Evolutionary conservation across 2,329 filamentous ascomycete species (phyloP).

Genomic region (Lizonia empirigonia): DNA sequence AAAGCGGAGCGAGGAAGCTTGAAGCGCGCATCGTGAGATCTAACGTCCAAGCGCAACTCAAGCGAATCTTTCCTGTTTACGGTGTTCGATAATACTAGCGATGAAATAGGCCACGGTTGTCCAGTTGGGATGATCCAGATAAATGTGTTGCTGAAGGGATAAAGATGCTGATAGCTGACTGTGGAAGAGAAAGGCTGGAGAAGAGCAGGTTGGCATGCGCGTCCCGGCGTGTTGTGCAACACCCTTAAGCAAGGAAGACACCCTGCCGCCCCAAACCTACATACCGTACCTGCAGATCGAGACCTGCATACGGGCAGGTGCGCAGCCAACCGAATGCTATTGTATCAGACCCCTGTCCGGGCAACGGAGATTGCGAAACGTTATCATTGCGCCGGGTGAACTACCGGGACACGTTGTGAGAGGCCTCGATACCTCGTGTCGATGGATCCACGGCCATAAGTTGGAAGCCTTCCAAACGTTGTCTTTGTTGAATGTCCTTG

Average conservation of each 20-base stretch:
- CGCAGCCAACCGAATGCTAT: conserved; percentile 12
- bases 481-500: conserved; percentile 8
- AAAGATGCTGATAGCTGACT: conserved; percentile 4
- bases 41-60: conserved; percentile 11
- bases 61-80: conserved; percentile 7
- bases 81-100: background rate
- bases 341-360: conserved; percentile 8
- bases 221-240: conserved; percentile 25
- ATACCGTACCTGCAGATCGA: conserved; percentile 25
- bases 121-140: background rate
- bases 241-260: conserved; percentile 22
- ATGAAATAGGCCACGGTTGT: background rate
- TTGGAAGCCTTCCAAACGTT: conserved; percentile 5
- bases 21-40: conserved; percentile 36
- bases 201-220: conserved; percentile 25
- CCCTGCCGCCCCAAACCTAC: conserved; percentile 16
- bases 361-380: conserved; percentile 17
- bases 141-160: background rate
- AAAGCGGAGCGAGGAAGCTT: conserved; percentile 36
- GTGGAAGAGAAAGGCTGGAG: conserved; percentile 12
- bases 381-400: conserved; percentile 14
- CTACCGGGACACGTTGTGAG: conserved; percentile 3
- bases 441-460: conserved; percentile 1
- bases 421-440: conserved; percentile 5
- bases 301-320: conserved; percentile 14